Base-by-base conservation (phyloP, 75 land plant species). In the Picea glauca region DNA sequence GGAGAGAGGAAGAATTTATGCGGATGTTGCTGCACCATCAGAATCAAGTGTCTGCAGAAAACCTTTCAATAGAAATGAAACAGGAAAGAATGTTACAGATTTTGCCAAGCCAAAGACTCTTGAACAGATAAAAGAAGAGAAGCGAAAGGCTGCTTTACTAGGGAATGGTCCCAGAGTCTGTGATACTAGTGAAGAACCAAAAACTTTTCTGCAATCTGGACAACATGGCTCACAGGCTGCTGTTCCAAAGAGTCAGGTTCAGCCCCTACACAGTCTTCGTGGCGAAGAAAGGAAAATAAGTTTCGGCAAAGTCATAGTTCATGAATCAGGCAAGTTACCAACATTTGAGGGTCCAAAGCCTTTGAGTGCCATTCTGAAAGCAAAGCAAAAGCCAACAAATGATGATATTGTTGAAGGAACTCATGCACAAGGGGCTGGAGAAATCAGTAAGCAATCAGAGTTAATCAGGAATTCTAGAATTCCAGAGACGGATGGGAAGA, bases 281-380 rank as follows among this genome's bases (percentile, higher is more conserved):
- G 26, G 74, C 3, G 74, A 43, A 38, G 74, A 70, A 70, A 70
- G 74, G 74, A 70, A 70, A 70, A 70, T 70, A 43, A 17, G 33
- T 23, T 57, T 58, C 33, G 32, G 59, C 76, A 75, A 75, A 58
- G 32, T 57, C 23, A 30, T 31, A 40, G 74, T 70, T 15, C 31
- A 75, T 75, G 76, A 75, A 57, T 75, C 59, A 58, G 17, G 21
- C 31, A 58, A 58, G 18, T 54, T 56, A 14, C 76, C 58, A 58
- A 26, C 31, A 5, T 75, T 75, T 75, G 76, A 75, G 59, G 76
- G 76, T 58, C 76, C 76, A 75, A 75, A 75, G 38, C 76, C 76
- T 30, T 21, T 75, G 18, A 75, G 76, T 75, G 76, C 32, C 33
- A 21, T 75, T 75, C 59, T 75, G 13, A 75, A 75, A 58, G 60